Base-by-base conservation (phyloP, 495 filamentous ascomycete species). In the Rusavskia elegans region DNA sequence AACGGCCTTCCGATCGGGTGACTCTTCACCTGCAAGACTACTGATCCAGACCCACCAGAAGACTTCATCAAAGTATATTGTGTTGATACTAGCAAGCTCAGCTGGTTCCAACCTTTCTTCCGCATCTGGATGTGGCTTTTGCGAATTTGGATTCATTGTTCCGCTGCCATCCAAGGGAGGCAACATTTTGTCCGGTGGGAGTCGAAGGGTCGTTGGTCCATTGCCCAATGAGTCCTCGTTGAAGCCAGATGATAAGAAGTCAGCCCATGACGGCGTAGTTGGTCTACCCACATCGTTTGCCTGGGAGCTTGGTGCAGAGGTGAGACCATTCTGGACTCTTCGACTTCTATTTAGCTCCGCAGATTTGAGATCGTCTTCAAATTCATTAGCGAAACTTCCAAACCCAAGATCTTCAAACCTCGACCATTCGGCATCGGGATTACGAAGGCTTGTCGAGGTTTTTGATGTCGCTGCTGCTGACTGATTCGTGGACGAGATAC, bases 21-120 rank as follows among this genome's bases (percentile, higher is more conserved):
- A 81, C 65, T 98, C 92, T 59, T 98, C 92, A 7, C 79, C 83
- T 2, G 89, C 90, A 63, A 98, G 67, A 72, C 92, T 97, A 59
- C 79, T 92, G 74, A 97, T 96, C 92, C 92, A 98, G 23, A 97
- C 92, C 92, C 92, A 98, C 93, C 93, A 98, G 64, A 98, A 98
- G 0, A 89, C 83, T 62, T 97, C 92, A 61, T 98, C 92, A 11
- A 97, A 70, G 54, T 93, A 84, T 45, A 98, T 77, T 42, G 76
- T 75, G 30, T 76, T 83, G 57, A 97, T 94, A 58, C 87, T 95
- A 23, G 90, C 90, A 42, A 98, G 73, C 73, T 98, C 92, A 39
- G 88, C 92, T 3, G 90, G 93, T 51, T 95, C 88, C 3, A 96
- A 71, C 41, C 79, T 66, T 23, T 71, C 65, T 36, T 86, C 80